Evolutionary conservation across 495 filamentous ascomycete genomes (phyloP), one percentile per base, ranked within the genome.

Genomic region (Aspergillus conjunctus): DNA sequence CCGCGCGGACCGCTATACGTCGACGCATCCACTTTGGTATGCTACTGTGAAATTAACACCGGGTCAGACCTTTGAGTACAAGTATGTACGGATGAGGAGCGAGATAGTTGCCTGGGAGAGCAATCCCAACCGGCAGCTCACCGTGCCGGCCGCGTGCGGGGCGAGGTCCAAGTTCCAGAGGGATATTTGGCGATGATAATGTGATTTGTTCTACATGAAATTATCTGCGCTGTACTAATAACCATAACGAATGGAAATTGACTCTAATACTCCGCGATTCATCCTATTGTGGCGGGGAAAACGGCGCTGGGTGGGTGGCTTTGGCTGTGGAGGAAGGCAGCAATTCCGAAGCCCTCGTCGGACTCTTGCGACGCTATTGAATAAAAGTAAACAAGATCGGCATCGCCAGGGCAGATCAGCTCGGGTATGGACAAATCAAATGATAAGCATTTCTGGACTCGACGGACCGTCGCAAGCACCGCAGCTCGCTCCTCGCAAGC

Each of bases 81-180:
- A 91, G 74, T 92, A 83, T 64, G 83, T 91, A 58, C 80, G 81
- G 8, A 74, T 86, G 34, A 68, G 72, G 3, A 79, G 85, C 66
- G 83, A 85, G 4, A 68, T 69, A 2, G 75, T 88, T 1, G 71
- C 62, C 18, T 90, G 87, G 88, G 87, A 90, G 71, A 75, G 78
- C 32, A 85, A 87, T 67, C 81, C 85, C 0, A 89, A 92, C 65
- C 80, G 80, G 45, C 72, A 68, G 7, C 87, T 80, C 61, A 83
- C 80, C 0, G 83, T 90, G 14, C 76, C 84, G 0, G 61, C 65
- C 4, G 72, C 65, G 14, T 86, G 86, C 68, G 68, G 61, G 1
- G 69, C 72, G 0, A 79, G 72, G 1, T 66, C 75, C 10, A 71
- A 70, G 1, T 73, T 76, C 1, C 70, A 66, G 43, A 68, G 45